Evolutionary conservation across 257 asterid species (phyloP).

Genomic region (Solanum corneliomulleri): DNA sequence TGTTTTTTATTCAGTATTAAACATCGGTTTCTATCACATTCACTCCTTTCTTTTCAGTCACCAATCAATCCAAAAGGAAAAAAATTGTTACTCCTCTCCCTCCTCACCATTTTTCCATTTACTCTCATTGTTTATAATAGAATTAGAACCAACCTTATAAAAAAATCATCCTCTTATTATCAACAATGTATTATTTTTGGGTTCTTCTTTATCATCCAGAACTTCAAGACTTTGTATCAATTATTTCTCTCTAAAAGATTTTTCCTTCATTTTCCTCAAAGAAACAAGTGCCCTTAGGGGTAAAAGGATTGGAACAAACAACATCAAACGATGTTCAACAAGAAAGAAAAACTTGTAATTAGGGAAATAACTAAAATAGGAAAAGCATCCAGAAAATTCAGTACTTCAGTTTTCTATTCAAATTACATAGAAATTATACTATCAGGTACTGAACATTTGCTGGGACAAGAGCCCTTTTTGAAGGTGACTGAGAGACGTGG

Average conservation of each 20-base stretch:
- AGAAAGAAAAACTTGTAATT: neutral
- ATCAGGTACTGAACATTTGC: neutral
- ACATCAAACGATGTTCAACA: neutral
- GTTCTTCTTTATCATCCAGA: neutral
- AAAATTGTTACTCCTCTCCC: neutral
- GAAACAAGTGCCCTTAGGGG: neutral
- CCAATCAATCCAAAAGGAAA: neutral
- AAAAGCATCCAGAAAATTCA: neutral
- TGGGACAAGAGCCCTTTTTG: neutral
- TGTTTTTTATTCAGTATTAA: too few species aligned
- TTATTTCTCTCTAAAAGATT: neutral
- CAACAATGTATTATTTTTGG: neutral
- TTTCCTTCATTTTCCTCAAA: neutral
- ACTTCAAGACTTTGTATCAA: neutral
- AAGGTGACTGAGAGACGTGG: neutral
- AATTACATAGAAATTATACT: neutral
- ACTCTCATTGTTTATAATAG: neutral
- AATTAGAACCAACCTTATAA: neutral
- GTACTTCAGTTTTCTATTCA: neutral
- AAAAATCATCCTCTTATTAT: neutral
- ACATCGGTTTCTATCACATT: too few species aligned
- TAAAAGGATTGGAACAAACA: neutral
- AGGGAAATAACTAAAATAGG: neutral
- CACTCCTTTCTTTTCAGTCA: neutral
- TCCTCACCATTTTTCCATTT: neutral